Evolutionary conservation across 495 filamentous ascomycete species (phyloP).

Genomic region (Neurospora sp.): DNA sequence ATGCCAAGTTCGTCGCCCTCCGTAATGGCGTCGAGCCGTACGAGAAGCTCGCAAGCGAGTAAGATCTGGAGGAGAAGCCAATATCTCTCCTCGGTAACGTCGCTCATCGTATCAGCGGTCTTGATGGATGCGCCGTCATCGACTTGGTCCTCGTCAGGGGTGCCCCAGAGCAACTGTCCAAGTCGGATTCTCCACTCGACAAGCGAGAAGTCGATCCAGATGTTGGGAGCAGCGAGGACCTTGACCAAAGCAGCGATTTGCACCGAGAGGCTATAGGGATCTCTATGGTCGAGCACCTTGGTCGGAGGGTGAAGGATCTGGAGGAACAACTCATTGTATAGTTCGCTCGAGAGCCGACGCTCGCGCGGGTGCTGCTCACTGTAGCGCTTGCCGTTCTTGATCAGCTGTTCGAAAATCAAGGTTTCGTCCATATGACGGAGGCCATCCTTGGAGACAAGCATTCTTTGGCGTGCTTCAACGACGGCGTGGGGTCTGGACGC

Average conservation of each 20-base stretch:
- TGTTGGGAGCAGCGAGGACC: slow-evolving; percentile 42
- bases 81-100: slow-evolving; percentile 48
- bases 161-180: slow-evolving; percentile 75
- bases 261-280: slow-evolving; percentile 49
- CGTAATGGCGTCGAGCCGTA: slow-evolving; percentile 64
- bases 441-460: slow-evolving; percentile 39
- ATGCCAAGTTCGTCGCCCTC: slow-evolving; percentile 42
- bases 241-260: slow-evolving; percentile 49
- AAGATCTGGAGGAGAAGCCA: slow-evolving; percentile 74
- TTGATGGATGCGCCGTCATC: slow-evolving; percentile 31
- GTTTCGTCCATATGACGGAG: slow-evolving; percentile 43
- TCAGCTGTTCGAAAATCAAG: slow-evolving; percentile 40
- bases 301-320: slow-evolving; percentile 49
- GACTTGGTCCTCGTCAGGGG: slow-evolving; percentile 43
- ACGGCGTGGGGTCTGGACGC: slow-evolving; percentile 31
- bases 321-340: slow-evolving; percentile 52
- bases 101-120: slow-evolving; percentile 31
- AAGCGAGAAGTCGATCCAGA: slow-evolving; percentile 71
- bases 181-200: slow-evolving; percentile 71
- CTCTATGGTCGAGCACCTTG: slow-evolving; percentile 43
- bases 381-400: slow-evolving; percentile 38
- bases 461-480: slow-evolving; percentile 38
- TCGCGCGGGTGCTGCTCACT: slow-evolving; percentile 26
- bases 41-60: slow-evolving; percentile 64
- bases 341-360: slow-evolving; percentile 32